phyloP scores from a whole-genome alignment of 2,329 filamentous ascomycete species.

The Diaporthe velutina region DNA sequence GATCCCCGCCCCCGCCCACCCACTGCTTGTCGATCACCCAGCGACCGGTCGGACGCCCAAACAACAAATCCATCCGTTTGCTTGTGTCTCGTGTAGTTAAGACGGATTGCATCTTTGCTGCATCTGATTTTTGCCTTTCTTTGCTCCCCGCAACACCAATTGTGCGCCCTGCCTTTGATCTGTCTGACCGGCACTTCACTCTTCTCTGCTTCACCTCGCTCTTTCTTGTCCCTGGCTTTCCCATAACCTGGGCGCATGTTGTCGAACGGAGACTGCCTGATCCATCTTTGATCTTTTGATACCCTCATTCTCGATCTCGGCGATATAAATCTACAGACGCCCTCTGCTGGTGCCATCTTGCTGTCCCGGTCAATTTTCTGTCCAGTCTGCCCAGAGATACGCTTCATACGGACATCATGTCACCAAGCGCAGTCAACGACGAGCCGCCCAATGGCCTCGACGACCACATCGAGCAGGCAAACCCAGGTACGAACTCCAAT shows the following conservation, averaged over 20 bases:
- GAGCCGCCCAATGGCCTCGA: slow-evolving; percentile 22
- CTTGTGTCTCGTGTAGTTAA: neutral
- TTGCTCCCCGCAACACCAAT: neutral
- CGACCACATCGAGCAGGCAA: slow-evolving; percentile 24
- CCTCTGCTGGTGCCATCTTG: neutral
- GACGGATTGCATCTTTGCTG: neutral
- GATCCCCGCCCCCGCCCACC: slow-evolving; percentile 17
- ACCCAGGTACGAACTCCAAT: slow-evolving; percentile 30
- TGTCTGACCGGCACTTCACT: neutral
- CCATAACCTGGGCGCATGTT: neutral
- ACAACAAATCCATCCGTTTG: slow-evolving; percentile 12
- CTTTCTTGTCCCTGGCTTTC: neutral
- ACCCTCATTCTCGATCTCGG: neutral
- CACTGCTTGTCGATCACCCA: slow-evolving; percentile 19
- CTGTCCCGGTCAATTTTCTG: neutral
- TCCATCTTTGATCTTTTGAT: slow-evolving; percentile 3
- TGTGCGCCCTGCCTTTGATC: neutral
- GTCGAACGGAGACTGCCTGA: neutral
- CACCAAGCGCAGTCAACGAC: slow-evolving; percentile 32
- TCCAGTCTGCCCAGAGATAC: neutral
- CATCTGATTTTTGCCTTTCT: neutral
- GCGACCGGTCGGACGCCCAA: neutral
- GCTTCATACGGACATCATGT: slow-evolving; percentile 11
- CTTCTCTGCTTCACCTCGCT: neutral
- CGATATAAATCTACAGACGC: neutral